Evolutionary conservation across 2,329 filamentous ascomycete genomes (phyloP), one percentile per base, ranked within the genome.

Genomic region (Paecilomyces formosus): DNA sequence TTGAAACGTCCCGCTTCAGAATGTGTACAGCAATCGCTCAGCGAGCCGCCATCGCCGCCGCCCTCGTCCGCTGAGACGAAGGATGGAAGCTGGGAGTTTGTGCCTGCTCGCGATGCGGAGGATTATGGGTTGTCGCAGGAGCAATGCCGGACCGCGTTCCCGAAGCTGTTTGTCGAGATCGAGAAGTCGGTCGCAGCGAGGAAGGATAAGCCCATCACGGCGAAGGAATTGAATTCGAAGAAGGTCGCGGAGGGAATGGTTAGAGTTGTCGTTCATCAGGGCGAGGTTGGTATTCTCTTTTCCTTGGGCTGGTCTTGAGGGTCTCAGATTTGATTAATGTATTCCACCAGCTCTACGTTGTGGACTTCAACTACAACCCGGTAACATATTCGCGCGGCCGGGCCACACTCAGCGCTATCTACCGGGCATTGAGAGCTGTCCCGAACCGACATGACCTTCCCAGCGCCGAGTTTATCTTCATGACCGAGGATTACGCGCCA

Each of bases 401-500:
- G 62, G 78, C 78, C 1, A 79, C 78, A 0, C 69, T 82, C 2
- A 74, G 78, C 61, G 72, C 78, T 6, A 70, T 82, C 30, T 72
- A 82, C 60, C 78, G 80, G 31, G 78, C 80, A 8, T 70, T 82
- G 13, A 63, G 70, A 30, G 68, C 76, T 2, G 72, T 73, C 26
- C 73, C 78, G 5, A 64, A 72, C 45, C 68, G 69, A 13, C 63
- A 73, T 11, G 65, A 62, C 11, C 70, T 82, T 11, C 79, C 79
- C 7, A 77, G 78, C 55, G 75, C 81, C 55, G 79, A 82, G 62
- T 81, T 82, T 61, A 73, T 76, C 35, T 75, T 81, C 60, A 76
- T 74, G 15, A 69, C 77, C 2, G 77, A 81, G 58, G 79, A 82
- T 62, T 75, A 70, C 39, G 71, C 8, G 69, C 35, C 76, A 76